These are phyloP conservation scores for Ophiostoma himal-ulmi DNA, from an alignment of 2,329 filamentous ascomycete genomes.

Conservation along the genomic window DNA sequence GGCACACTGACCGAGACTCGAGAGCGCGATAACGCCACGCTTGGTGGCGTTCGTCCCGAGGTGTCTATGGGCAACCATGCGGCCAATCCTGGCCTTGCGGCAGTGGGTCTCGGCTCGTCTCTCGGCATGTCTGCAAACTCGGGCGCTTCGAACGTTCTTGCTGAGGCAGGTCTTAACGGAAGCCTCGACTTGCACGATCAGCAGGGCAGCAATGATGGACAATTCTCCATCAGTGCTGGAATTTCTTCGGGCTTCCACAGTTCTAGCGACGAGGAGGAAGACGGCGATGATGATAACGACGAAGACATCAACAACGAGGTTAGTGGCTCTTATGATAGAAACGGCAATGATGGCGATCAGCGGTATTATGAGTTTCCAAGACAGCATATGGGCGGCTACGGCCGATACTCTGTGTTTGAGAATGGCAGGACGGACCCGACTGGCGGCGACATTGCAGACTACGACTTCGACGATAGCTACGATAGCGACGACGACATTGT, in stretches of 20 bases:
- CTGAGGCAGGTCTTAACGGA: slow-evolving; percentile 74
- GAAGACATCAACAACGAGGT: slow-evolving; percentile 67
- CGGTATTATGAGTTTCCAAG: background rate
- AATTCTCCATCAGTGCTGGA: slow-evolving; percentile 66
- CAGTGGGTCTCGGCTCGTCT: slow-evolving; percentile 41
- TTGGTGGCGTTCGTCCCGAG: slow-evolving; percentile 89
- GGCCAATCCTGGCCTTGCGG: slow-evolving; percentile 40
- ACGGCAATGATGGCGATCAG: background rate
- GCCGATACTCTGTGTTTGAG: background rate
- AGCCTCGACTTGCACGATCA: slow-evolving; percentile 55
- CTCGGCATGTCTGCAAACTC: slow-evolving; percentile 32
- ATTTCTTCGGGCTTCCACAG: slow-evolving; percentile 85
- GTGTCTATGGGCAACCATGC: slow-evolving; percentile 76
- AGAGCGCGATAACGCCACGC: slow-evolving; percentile 95
- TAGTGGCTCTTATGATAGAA: slow-evolving; percentile 36
- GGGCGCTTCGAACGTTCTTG: slow-evolving; percentile 61
- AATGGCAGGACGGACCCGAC: background rate
- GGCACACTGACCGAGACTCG: slow-evolving; percentile 86
- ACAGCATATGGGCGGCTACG: background rate
- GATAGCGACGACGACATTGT: slow-evolving; percentile 5
- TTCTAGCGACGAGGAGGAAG: slow-evolving; percentile 92
- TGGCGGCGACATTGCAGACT: background rate
- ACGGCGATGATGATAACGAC: slow-evolving; percentile 82
- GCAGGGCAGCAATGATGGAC: slow-evolving; percentile 51
- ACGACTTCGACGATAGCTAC: background rate